A percentile compares a stretch with the other conserved stretches of the same genome.
phyloP scores from a whole-genome alignment of 176 grass and related monocot genomes.

The Carex scoparia region DNA sequence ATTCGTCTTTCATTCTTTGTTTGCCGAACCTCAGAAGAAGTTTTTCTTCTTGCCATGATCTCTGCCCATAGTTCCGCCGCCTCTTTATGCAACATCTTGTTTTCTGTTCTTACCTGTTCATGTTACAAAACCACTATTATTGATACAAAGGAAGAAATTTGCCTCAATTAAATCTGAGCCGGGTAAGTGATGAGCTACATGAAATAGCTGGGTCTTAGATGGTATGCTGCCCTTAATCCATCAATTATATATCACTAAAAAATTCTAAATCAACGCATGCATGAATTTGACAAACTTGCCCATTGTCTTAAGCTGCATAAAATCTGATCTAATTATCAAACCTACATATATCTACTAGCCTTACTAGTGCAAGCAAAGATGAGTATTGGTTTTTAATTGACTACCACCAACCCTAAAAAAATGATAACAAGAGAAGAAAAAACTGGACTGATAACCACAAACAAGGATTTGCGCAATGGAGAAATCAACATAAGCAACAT shows the following conservation, averaged over 20 bases:
- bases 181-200: neutral
- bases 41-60: neutral
- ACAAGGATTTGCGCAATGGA: neutral
- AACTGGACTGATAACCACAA: neutral
- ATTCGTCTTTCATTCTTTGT: neutral
- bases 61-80: slow-evolving; percentile 10
- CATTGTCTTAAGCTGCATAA: neutral
- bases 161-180: neutral
- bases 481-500: neutral
- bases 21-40: neutral
- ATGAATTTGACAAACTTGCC: neutral
- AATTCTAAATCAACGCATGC: neutral
- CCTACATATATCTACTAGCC: neutral
- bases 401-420: neutral
- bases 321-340: neutral
- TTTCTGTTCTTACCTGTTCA: neutral
- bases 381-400: neutral
- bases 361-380: slow-evolving; percentile 1
- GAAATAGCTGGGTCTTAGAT: neutral
- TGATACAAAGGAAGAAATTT: neutral
- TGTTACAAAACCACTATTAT: neutral
- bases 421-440: neutral
- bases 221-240: neutral
- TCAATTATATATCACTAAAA: neutral
- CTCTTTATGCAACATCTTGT: neutral